Base-by-base conservation (phyloP, 805 yeast species). In the Candida boleticola region DNA sequence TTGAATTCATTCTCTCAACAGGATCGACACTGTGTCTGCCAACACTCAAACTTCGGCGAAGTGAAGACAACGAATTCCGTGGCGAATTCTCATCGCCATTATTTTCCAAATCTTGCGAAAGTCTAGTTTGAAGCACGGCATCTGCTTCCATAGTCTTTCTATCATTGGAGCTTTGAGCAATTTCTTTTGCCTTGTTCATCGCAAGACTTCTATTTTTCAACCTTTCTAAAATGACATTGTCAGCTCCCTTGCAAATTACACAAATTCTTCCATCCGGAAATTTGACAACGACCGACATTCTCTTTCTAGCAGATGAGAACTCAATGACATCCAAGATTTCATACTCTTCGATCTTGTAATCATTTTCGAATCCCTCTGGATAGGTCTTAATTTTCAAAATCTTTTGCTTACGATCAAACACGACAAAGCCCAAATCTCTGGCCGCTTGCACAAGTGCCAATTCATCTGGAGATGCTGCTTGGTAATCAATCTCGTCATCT, bases 401-500 rank as follows among this genome's bases (percentile, higher is more conserved):
- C 44, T 76, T 77, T 36, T 79, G 79, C 45, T 79, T 79, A 41
- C 85, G 78, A 44, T 87, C 89, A 43, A 70, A 74, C 5, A 90
- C 85, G n/a, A 90, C 81, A 60, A 73, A 93, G 0, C 99, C 99
- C 73, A 93, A 73, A 57, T 93, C 99, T 51, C 96, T 75, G 0
- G 99, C 99, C 1, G 98, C 99, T 36, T 84, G 80, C 2, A 93
- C 92, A 23, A 93, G 67, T 0, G 99, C 99, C 38, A 90, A 64
- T 60, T 93, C 99, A 64, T 93, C 99, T 0, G 99, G 99, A 0
- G 97, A 90, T 0, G 98, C 82, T 0, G 98, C 88, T 58, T 92
- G 97, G 54, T 93, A 93, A 43, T 80, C 82, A 19, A 89, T 77
- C 18, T 72, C 68, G 18, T 72, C 80, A 33, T 68, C 76, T 19